Percentiles rank a stretch among this genome's conserved stretches.
phyloP scores from a whole-genome alignment of 108 stramenopile genomes.

The Skeletonema marinoi region DNA sequence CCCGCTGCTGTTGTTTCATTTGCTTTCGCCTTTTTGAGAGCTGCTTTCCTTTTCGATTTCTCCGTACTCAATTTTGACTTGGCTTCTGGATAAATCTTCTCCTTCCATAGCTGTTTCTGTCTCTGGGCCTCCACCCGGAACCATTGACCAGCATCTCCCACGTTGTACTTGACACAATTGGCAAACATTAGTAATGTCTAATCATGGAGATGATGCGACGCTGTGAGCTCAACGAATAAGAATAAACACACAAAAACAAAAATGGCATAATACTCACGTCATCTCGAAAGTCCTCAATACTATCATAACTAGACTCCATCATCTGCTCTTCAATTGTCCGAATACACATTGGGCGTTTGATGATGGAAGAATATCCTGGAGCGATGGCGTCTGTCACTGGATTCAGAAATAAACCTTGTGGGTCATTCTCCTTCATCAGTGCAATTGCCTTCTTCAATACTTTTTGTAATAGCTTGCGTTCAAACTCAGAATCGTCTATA shows the following conservation, averaged over 20 bases:
- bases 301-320: slow-evolving; percentile 59
- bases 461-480: slow-evolving; percentile 66
- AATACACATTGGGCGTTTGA: slow-evolving; percentile 85
- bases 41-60: slow-evolving; percentile 59
- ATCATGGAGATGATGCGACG: not conserved
- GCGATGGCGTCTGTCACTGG: slow-evolving; percentile 91
- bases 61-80: slow-evolving; percentile 58
- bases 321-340: slow-evolving; percentile 77
- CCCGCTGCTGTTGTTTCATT: slow-evolving; percentile 25
- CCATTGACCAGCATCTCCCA: slow-evolving; percentile 77
- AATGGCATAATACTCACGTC: slow-evolving; percentile 55
- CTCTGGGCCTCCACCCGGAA: slow-evolving; percentile 81
- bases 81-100: slow-evolving; percentile 71
- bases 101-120: slow-evolving; percentile 76
- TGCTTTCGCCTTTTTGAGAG: slow-evolving; percentile 42
- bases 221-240: not conserved
- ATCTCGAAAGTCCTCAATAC: slow-evolving; percentile 64
- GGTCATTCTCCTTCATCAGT: slow-evolving; percentile 80
- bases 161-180: slow-evolving; percentile 86
- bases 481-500: slow-evolving; percentile 45
- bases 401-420: slow-evolving; percentile 79
- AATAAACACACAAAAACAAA: not conserved
- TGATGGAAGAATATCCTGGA: slow-evolving; percentile 77
- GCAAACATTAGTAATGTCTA: slow-evolving; percentile 74
- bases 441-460: slow-evolving; percentile 72